Conservation (phyloP, 1,139 yeast species). For the Candida tunisiensis region DNA sequence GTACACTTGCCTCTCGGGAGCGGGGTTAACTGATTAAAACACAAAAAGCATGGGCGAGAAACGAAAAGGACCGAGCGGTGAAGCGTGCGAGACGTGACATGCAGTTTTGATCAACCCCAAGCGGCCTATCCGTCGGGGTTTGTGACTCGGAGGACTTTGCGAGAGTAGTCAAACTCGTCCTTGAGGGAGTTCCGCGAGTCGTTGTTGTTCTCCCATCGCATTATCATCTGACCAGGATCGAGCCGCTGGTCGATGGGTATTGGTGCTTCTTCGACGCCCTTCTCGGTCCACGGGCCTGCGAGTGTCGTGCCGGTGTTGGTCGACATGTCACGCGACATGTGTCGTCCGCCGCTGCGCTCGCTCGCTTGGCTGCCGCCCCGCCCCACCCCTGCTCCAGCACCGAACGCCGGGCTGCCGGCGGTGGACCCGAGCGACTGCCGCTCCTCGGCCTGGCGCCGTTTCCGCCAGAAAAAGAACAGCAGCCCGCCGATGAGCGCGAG, state of each 20-base stretch:
- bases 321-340: constrained; percentile 1
- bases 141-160: constrained; percentile 52
- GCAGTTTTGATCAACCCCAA: too few species aligned
- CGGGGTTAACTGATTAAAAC: too few species aligned
- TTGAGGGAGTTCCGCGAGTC: constrained; percentile 47
- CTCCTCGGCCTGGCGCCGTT: constrained; percentile 6
- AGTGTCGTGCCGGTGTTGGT: constrained; percentile 9
- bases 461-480: constrained; percentile 11
- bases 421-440: constrained; percentile 4
- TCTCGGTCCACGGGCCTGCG: constrained; percentile 12
- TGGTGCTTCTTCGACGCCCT: constrained; percentile 22
- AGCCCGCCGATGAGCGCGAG: constrained; percentile 23
- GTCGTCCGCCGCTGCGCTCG: constrained; percentile 1
- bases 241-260: constrained; percentile 55
- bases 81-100: too few species aligned
- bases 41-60: too few species aligned
- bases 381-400: constrained; percentile 3
- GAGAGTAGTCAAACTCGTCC: constrained; percentile 59
- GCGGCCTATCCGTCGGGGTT: too few species aligned
- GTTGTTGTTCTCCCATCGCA: constrained; percentile 30
- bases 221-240: constrained; percentile 50
- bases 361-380: constrained; percentile 2
- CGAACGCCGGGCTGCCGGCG: constrained; percentile 1
- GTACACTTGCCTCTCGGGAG: too few species aligned
- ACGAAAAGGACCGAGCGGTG: too few species aligned